A percentile compares a stretch with the other conserved stretches of the same genome.
These are phyloP conservation scores for Mucor piriformis DNA, from an alignment of 371 early-diverging fungal species.

Conservation along the genomic window DNA sequence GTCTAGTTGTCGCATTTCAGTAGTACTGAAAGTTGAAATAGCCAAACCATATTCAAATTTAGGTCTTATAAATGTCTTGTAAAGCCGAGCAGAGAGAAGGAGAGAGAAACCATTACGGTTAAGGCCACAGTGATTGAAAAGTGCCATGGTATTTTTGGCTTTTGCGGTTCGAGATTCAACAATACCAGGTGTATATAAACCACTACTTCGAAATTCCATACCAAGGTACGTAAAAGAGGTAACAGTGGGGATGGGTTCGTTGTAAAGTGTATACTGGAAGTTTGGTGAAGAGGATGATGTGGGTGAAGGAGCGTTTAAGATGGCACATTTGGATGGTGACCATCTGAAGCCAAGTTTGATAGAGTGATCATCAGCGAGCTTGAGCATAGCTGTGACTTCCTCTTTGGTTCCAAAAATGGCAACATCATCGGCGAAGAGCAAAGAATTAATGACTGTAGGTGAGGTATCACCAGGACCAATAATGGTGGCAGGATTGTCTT, in stretches of 20 bases:
- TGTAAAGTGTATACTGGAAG: conserved; percentile 5
- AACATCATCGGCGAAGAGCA: no score
- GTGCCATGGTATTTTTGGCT: neutral
- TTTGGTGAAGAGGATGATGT: neutral
- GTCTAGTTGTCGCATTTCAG: neutral
- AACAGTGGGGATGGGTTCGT: conserved; percentile 9
- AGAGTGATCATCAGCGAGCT: neutral
- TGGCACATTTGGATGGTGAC: neutral
- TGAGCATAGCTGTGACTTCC: neutral
- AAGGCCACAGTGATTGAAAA: neutral
- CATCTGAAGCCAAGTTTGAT: neutral
- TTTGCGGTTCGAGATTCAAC: neutral
- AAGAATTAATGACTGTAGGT: no score
- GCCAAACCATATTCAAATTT: conserved; percentile 1
- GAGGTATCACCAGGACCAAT: no score
- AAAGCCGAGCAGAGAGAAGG: neutral
- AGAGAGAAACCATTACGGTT: neutral
- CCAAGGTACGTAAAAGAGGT: conserved; percentile 20
- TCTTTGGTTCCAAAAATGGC: neutral
- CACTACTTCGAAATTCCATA: conserved; percentile 6
- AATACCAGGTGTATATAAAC: neutral
- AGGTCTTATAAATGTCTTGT: neutral
- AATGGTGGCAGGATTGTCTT: no score
- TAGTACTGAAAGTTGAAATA: neutral
- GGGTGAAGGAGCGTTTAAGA: neutral